These are phyloP conservation scores for Mesembryanthemum crystallinum DNA, from an alignment of 148 eudicot species.

Conservation along the genomic window DNA sequence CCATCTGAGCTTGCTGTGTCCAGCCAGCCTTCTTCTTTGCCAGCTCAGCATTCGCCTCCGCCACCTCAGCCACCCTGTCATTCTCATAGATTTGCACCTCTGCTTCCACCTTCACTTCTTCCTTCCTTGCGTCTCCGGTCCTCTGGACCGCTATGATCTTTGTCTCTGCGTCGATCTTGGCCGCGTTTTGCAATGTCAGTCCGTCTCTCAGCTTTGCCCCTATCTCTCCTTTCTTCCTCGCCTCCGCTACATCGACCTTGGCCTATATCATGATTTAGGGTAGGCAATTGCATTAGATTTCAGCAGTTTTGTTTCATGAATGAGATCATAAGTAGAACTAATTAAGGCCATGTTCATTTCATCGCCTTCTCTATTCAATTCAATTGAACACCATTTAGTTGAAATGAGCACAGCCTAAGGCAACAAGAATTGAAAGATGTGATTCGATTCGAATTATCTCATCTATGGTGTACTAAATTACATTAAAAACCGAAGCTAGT, in stretches of 20 bases:
- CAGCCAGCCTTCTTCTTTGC: constrained; percentile 45
- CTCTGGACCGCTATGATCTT: constrained; percentile 39
- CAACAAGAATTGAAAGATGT: no score
- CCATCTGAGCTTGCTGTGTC: constrained; percentile 41
- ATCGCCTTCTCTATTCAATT: no score
- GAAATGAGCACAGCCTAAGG: no score
- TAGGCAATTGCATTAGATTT: no score
- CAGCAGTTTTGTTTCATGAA: no score
- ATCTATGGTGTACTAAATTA: no score
- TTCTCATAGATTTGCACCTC: constrained; percentile 47
- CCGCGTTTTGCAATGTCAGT: constrained; percentile 44
- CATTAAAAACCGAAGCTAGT: no score
- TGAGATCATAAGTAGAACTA: no score
- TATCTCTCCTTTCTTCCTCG: constrained; percentile 45
- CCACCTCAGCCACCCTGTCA: constrained; percentile 50
- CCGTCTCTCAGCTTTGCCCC: constrained; percentile 46
- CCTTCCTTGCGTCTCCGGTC: constrained; percentile 43
- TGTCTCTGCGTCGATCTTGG: constrained; percentile 51
- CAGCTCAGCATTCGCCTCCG: constrained; percentile 41
- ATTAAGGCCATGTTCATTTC: no score
- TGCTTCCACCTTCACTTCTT: constrained; percentile 38
- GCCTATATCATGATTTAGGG: constrained; percentile 32
- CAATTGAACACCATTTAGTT: no score
- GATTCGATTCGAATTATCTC: no score
- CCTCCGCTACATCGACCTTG: constrained; percentile 51